Evolutionary conservation across 305 asterid species (phyloP).

Genomic region (Caryopteris hybrid): DNA sequence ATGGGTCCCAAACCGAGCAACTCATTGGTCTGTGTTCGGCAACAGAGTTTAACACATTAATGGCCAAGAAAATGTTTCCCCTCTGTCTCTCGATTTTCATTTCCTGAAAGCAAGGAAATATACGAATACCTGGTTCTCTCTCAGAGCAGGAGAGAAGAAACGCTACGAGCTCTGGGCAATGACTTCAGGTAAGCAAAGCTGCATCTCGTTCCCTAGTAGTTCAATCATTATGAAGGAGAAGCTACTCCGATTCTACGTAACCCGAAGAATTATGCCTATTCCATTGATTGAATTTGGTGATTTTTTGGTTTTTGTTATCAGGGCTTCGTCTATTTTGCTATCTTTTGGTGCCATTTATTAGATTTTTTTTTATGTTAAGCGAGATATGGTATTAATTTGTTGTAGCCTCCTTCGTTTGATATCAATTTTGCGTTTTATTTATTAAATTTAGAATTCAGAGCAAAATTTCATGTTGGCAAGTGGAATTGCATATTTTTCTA

Average conservation of each 20-base stretch:
- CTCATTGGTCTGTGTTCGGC: conserved; percentile 15
- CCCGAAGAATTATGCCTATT: not conserved
- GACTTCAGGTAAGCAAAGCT: conserved; percentile 46
- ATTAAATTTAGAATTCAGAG: not conserved
- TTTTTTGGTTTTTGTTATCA: not conserved
- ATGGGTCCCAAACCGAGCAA: conserved; percentile 10
- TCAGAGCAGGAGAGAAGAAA: not conserved
- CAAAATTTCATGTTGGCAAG: not conserved
- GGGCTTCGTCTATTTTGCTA: not conserved
- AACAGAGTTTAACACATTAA: not conserved
- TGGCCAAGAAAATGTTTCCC: not conserved
- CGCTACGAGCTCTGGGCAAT: conserved; percentile 9
- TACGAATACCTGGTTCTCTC: conserved; percentile 12
- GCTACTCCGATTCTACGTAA: not conserved
- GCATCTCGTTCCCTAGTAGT: not conserved
- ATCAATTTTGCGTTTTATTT: too few relatives aligned
- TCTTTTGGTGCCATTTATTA: not conserved
- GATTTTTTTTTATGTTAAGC: not conserved
- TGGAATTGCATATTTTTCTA: not conserved
- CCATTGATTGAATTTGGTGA: not conserved
- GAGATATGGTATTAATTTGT: not conserved
- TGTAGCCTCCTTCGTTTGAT: not conserved
- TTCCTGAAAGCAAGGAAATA: conserved; percentile 8
- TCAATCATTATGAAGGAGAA: not conserved
- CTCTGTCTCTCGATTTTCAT: conserved; percentile 1